Base-by-base conservation (phyloP, 1,284 basidiomycete species). In the Bondarzewia mesenterica region DNA sequence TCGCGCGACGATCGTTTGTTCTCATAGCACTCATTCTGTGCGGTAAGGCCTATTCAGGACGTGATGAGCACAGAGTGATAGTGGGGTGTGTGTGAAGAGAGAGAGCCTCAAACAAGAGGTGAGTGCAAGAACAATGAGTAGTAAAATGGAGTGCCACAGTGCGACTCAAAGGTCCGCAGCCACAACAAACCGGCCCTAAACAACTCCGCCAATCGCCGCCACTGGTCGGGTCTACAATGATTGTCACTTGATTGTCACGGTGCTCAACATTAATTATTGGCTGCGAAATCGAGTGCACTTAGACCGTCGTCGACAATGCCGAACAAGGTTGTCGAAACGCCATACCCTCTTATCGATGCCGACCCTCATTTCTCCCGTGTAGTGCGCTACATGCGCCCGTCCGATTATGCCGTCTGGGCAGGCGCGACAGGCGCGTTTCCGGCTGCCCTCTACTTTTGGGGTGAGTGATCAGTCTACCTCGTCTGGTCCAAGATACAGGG, bases 361-460 rank as follows among this genome's bases (percentile, higher is more conserved):
- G 96, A 99, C 74, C 95, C 95, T 18, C 90, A 96, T 73, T 86
- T 88, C 35, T 71, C 72, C 36, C 83, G 96, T 42, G 95, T 99
- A 37, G 71, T 99, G 26, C 74, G 88, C 55, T 96, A 95, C 72
- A 83, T 98, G 70, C 80, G 96, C 38, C 74, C 81, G 12, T 85
- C 85, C 6, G 96, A 99, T 75, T 93, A 92, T 71, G 86, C 77
- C 18, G 70, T 78, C 39, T 93, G 93, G 89, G 91, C 82, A 15
- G 85, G 76, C 42, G 78, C 78, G 44, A 90, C 93, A 1, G 89
- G 77, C 49, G 89, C 79, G 14, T 87, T 89, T 60, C 92, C 92
- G 14, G 73, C 75, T 27, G 77, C 80, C 10, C 73, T 93, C 54
- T 86, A 85, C 60, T 71, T 78, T 57, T 85, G 85, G 79, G 82